Evolutionary conservation across 805 yeast genomes (phyloP).

Genomic region (Helenozyma baotianmanensis): DNA sequence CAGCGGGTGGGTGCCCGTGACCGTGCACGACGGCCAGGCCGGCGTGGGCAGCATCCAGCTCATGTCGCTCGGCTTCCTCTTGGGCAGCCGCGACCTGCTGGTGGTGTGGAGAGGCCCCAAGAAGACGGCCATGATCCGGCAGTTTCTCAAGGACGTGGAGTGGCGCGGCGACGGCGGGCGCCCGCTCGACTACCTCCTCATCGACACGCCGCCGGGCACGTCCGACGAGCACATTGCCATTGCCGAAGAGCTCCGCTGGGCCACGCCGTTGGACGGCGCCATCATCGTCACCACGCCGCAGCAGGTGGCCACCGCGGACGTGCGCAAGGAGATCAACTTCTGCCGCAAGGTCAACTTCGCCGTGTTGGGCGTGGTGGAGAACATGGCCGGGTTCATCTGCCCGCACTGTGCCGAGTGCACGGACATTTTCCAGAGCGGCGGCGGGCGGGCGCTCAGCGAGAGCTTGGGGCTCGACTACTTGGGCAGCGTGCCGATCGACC

Average conservation of each 20-base stretch:
- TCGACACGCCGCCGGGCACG: constrained; percentile 99
- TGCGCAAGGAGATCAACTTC: constrained; percentile 87
- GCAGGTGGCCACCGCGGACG: constrained; percentile 88
- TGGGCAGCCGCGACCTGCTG: constrained; percentile 79
- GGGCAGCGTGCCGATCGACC: constrained; percentile 92
- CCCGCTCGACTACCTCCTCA: constrained; percentile 66
- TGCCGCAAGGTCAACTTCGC: constrained; percentile 80
- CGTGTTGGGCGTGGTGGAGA: constrained; percentile 84
- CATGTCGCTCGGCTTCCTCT: constrained; percentile 85
- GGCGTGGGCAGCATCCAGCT: constrained; percentile 48
- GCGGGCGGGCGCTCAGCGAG: constrained; percentile 72
- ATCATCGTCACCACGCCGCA: constrained; percentile 97
- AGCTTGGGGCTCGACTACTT: constrained; percentile 60
- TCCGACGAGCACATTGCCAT: constrained; percentile 97
- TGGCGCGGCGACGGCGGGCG: constrained; percentile 63
- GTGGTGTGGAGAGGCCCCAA: constrained; percentile 99
- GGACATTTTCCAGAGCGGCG: constrained; percentile 88
- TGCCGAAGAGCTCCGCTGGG: constrained; percentile 78
- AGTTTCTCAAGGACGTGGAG: constrained; percentile 81
- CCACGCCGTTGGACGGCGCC: constrained; percentile 78
- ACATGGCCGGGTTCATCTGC: constrained; percentile 95
- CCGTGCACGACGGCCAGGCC: constrained; percentile 20
- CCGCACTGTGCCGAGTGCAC: constrained; percentile 92
- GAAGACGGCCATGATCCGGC: constrained; percentile 96
- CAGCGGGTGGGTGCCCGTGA: constrained; percentile 91